A percentile compares a stretch with the other conserved stretches of the same genome.
Evolutionary conservation across 2,329 filamentous ascomycete genomes (phyloP).

Genomic region (Aspergillus intermedius): DNA sequence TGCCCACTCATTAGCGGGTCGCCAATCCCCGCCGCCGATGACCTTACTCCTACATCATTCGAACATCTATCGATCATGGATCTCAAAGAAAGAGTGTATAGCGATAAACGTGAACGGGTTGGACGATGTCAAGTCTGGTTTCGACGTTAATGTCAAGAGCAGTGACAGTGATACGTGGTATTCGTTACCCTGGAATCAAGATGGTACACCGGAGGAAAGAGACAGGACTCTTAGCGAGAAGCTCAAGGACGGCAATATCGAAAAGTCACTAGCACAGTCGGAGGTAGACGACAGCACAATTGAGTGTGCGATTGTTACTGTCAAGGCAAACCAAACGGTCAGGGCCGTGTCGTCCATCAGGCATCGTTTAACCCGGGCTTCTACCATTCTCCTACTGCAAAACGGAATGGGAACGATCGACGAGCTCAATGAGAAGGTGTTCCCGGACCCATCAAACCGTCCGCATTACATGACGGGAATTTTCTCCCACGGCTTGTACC

Average conservation of each 20-base stretch:
- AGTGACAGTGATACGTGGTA: conserved; percentile 27
- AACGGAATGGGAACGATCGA: conserved; percentile 83
- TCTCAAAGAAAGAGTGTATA: conserved; percentile 25
- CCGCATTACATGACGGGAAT: conserved; percentile 73
- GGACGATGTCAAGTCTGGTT: conserved; percentile 38
- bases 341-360: conserved; percentile 60
- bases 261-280: conserved; percentile 8
- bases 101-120: conserved; percentile 33
- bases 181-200: conserved; percentile 18
- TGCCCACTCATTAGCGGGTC: conserved; percentile 62
- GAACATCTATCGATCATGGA: conserved; percentile 29
- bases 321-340: conserved; percentile 66
- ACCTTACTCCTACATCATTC: conserved; percentile 69
- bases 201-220: conserved; percentile 7
- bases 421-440: conserved; percentile 63
- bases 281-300: conserved; percentile 48
- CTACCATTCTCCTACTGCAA: conserved; percentile 69
- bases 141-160: conserved; percentile 37
- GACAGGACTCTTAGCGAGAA: conserved; percentile 4
- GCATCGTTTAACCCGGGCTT: conserved; percentile 59
- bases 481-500: conserved; percentile 53
- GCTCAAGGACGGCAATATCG: conserved; percentile 4
- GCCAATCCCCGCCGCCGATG: conserved; percentile 60
- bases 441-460: conserved; percentile 56
- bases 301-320: conserved; percentile 68